Percentiles rank a stretch among this genome's conserved stretches.
Conservation (phyloP, 257 asterid species). For the Solanum tacnaense region DNA sequence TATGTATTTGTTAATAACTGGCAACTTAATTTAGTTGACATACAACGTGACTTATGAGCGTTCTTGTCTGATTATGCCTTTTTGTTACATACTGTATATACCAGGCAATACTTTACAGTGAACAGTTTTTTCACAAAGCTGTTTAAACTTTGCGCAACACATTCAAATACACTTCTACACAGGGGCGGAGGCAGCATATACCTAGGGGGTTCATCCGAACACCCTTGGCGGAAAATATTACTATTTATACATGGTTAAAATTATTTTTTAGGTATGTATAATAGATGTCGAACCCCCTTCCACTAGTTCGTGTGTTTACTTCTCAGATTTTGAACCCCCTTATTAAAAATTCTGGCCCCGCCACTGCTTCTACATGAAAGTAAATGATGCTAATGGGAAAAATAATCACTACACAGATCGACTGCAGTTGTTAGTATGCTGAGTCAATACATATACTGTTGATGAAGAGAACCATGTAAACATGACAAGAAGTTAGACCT, state of each 20-base stretch:
- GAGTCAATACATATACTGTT: neutral
- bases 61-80: neutral
- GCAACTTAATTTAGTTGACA: neutral
- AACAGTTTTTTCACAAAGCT: neutral
- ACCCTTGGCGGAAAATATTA: too few species aligned
- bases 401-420: neutral
- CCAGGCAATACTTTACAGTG: neutral
- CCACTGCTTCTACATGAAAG: neutral
- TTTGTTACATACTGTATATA: neutral
- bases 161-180: neutral
- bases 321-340: too few species aligned
- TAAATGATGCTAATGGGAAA: neutral
- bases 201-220: too few species aligned
- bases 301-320: too few species aligned
- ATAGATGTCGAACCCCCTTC: too few species aligned
- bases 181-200: too few species aligned
- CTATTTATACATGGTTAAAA: too few species aligned
- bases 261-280: too few species aligned
- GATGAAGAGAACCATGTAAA: neutral
- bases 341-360: too few species aligned
- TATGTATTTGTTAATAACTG: neutral
- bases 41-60: neutral
- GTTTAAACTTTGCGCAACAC: neutral
- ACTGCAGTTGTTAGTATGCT: neutral
- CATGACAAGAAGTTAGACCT: neutral